A percentile compares a stretch with the other conserved stretches of the same genome.
These are phyloP conservation scores for Saccharum hybrid DNA, from an alignment of 202 grass and related monocot species.

Conservation along the genomic window DNA sequence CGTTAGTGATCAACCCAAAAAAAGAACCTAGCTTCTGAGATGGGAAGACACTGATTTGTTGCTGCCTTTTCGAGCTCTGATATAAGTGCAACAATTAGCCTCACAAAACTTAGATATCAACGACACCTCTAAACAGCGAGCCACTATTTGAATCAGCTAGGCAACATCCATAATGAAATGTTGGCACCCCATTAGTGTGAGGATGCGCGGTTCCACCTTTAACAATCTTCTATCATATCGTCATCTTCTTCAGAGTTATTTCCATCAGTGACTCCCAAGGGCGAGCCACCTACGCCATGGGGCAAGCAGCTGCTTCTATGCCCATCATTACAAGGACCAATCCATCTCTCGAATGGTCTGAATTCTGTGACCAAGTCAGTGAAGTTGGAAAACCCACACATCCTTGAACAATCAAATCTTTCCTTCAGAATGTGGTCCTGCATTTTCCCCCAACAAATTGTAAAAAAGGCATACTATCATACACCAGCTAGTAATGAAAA, in stretches of 20 bases:
- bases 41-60: not conserved
- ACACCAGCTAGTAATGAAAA: conserved; percentile 13
- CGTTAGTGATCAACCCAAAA: not conserved
- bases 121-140: not conserved
- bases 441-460: conserved; percentile 41
- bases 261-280: conserved; percentile 32
- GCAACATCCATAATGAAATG: not conserved
- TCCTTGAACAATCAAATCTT: conserved; percentile 58
- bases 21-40: conserved; percentile 6
- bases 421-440: conserved; percentile 66
- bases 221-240: conserved; percentile 77
- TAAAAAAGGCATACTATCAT: conserved; percentile 34
- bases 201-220: conserved; percentile 25
- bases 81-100: not conserved
- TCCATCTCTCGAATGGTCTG: conserved; percentile 65
- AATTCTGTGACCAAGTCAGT: conserved; percentile 70
- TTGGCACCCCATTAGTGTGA: not conserved
- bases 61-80: not conserved
- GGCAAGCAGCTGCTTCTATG: conserved; percentile 29
- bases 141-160: not conserved
- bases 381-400: conserved; percentile 48
- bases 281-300: not conserved
- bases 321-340: conserved; percentile 37
- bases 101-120: not conserved
- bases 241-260: conserved; percentile 57